Conservation (phyloP, 1,139 yeast species). For the Groenewaldozyma auringiensis region DNA sequence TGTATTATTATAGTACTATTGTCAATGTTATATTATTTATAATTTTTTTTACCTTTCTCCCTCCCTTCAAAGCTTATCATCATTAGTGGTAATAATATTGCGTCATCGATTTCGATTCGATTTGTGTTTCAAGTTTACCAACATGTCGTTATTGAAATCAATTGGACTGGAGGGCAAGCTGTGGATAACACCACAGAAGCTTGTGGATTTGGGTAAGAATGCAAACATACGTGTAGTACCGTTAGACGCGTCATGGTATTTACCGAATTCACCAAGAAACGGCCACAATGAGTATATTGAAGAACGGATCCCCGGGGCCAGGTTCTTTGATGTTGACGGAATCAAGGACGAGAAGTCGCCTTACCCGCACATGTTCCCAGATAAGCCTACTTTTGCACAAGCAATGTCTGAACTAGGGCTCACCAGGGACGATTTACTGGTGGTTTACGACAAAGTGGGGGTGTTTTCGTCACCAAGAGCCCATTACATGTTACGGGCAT, state of each 20-base stretch:
- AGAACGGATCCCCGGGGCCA: slow-evolving; percentile 57
- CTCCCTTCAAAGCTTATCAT: too few relatives aligned
- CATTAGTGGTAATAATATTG: too few relatives aligned
- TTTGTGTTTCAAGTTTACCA: too few relatives aligned
- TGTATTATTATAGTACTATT: too few relatives aligned
- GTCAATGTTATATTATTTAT: too few relatives aligned
- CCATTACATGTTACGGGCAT: slow-evolving; percentile 77
- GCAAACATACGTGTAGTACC: slow-evolving; percentile 41
- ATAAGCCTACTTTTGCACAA: slow-evolving; percentile 43
- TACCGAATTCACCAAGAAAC: slow-evolving; percentile 63
- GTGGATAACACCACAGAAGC: slow-evolving; percentile 10
- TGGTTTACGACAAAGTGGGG: slow-evolving; percentile 82
- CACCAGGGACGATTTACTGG: slow-evolving; percentile 46
- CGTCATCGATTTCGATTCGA: too few relatives aligned
- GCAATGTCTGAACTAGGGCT: slow-evolving; percentile 39
- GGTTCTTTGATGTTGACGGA: slow-evolving; percentile 73
- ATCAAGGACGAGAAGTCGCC: slow-evolving; percentile 49
- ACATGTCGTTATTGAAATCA: slow-evolving; percentile 1
- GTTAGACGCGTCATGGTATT: slow-evolving; percentile 86
- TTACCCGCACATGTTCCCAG: slow-evolving; percentile 89
- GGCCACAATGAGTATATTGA: slow-evolving; percentile 45
- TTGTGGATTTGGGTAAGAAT: slow-evolving; percentile 1
- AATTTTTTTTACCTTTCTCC: too few relatives aligned
- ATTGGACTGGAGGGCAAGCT: slow-evolving; percentile 4
- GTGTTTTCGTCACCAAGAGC: slow-evolving; percentile 85